phyloP scores from a whole-genome alignment of 192 early-diverging fungal species.

The Gaertneriomyces semiglobifer region DNA sequence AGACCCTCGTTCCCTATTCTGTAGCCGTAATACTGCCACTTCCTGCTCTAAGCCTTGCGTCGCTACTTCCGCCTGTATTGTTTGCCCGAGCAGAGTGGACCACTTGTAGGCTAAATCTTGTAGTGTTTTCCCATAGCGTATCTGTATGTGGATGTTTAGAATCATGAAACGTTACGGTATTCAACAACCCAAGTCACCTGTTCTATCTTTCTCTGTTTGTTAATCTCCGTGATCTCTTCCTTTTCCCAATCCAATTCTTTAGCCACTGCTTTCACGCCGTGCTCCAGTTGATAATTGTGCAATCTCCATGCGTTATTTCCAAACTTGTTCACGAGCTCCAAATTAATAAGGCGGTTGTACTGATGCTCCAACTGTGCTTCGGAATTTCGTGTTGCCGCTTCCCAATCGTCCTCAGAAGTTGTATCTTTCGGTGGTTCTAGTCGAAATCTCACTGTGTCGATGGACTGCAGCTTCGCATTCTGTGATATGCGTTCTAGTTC shows the following conservation, averaged over 20 bases:
- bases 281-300: slow-evolving; percentile 44
- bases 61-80: slow-evolving; percentile 35
- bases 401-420: slow-evolving; percentile 25
- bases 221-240: slow-evolving; percentile 36
- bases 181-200: slow-evolving; percentile 33
- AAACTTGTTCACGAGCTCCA: slow-evolving; percentile 48
- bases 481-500: slow-evolving; percentile 15
- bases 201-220: slow-evolving; percentile 44
- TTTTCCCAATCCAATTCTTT: slow-evolving; percentile 24
- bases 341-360: slow-evolving; percentile 39
- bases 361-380: slow-evolving; percentile 50
- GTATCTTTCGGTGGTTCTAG: slow-evolving; percentile 32
- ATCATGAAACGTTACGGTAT: slow-evolving; percentile 3
- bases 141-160: slow-evolving; percentile 2
- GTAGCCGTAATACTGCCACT: slow-evolving; percentile 6
- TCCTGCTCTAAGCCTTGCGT: slow-evolving; percentile 31
- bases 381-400: slow-evolving; percentile 40
- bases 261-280: slow-evolving; percentile 14
- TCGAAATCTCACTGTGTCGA: slow-evolving; percentile 36
- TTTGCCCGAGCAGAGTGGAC: slow-evolving; percentile 27
- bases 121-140: slow-evolving; percentile 24
- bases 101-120: slow-evolving; percentile 27
- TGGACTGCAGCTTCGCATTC: slow-evolving; percentile 11
- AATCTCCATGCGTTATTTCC: slow-evolving; percentile 47
- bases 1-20: no score